Evolutionary conservation across 2,329 filamentous ascomycete genomes (phyloP).

Genomic region (Davidsoniella australis): DNA sequence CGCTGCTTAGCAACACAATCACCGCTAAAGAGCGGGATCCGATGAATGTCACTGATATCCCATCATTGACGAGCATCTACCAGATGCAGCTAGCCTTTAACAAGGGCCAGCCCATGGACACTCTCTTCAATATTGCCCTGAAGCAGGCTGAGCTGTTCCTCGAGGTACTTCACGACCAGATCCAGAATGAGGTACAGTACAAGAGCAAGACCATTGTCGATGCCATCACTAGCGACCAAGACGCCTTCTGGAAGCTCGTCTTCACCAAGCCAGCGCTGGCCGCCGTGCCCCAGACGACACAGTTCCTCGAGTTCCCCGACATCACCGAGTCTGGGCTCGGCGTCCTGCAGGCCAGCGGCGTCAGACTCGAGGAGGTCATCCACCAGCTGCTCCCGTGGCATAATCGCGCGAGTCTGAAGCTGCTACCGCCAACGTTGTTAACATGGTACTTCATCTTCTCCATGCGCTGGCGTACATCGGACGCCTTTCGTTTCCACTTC

Average conservation of each 20-base stretch:
- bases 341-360: not conserved
- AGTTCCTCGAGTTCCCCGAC: slow-evolving; percentile 1
- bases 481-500: not conserved
- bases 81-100: slow-evolving; percentile 4
- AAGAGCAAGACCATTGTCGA: not conserved
- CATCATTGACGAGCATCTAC: slow-evolving; percentile 8
- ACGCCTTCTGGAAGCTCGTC: slow-evolving; percentile 10
- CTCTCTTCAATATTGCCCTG: slow-evolving; percentile 9
- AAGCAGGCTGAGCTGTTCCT: slow-evolving; percentile 1
- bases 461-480: not conserved
- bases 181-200: not conserved
- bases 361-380: slow-evolving; percentile 4
- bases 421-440: slow-evolving; percentile 5
- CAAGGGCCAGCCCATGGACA: not conserved
- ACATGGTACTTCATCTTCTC: slow-evolving; percentile 11
- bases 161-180: not conserved
- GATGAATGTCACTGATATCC: not conserved
- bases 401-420: not conserved
- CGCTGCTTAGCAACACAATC: slow-evolving; percentile 2
- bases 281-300: not conserved
- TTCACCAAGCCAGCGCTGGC: slow-evolving; percentile 1
- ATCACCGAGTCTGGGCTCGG: not conserved
- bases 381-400: slow-evolving; percentile 3
- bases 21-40: slow-evolving; percentile 3
- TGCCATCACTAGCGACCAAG: slow-evolving; percentile 6